Evolutionary conservation across 2,329 filamentous ascomycete genomes (phyloP).

Genomic region (Beauveria medogensis): DNA sequence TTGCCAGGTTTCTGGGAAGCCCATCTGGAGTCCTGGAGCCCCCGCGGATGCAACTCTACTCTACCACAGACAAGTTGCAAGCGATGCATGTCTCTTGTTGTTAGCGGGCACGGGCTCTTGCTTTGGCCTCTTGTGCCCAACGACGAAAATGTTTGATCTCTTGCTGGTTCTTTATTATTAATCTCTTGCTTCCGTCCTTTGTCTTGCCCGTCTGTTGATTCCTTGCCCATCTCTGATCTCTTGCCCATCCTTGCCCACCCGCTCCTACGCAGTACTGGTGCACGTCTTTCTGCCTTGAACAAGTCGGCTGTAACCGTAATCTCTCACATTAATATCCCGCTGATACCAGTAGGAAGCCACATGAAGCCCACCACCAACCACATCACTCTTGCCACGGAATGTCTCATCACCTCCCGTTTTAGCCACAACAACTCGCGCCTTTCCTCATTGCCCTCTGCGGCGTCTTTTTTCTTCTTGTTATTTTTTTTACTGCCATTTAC

Average conservation of each 20-base stretch:
- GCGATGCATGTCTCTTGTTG: not conserved
- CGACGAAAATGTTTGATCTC: no score
- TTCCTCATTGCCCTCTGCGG: no score
- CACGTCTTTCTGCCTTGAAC: no score
- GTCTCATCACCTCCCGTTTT: no score
- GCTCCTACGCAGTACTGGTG: no score
- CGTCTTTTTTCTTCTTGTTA: no score
- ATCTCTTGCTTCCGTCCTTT: not conserved
- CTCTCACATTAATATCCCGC: not conserved
- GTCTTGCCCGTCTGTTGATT: not conserved
- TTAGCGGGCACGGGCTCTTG: not conserved
- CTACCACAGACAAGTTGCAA: not conserved
- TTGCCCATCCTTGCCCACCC: no score
- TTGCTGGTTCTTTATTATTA: not conserved
- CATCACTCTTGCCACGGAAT: not conserved
- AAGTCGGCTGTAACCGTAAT: not conserved
- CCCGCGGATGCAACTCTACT: not conserved
- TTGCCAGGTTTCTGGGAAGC: not conserved
- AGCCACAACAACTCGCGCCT: no score
- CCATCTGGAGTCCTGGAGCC: not conserved
- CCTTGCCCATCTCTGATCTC: no score
- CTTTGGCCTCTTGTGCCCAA: not conserved
- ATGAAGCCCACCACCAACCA: not conserved
- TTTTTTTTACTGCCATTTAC: not conserved
- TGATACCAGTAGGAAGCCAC: not conserved